Evolutionary conservation across 306 rosid genomes (phyloP), one percentile per base, ranked within the genome.

Genomic region (Castanopsis chinensis): DNA sequence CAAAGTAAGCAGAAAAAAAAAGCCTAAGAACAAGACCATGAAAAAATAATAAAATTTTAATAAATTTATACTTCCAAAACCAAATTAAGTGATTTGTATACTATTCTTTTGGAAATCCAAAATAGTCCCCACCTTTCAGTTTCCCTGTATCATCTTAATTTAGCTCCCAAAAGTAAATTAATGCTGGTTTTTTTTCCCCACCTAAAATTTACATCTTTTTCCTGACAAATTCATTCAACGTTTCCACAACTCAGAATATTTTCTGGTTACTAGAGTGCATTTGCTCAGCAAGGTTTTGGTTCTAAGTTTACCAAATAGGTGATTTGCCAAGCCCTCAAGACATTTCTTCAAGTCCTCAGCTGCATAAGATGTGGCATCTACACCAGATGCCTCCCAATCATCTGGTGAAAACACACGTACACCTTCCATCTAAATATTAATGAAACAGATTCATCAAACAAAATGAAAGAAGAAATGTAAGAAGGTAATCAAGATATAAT

Each of bases 291-390:
- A 65, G 20, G 71, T 65, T 32, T 65, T 20, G 4, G 7, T 56
- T 20, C 55, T 54, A 61, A 73, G 76, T 65, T 77, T 93, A 96
- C 99, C 99, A 93, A 96, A 96, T 85, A 93, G 80, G 83, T 89
- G 93, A 69, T 88, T 77, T 37, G 98, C 99, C 85, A 96, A 88
- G 81, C 99, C 99, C 97, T 91, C 99, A 79, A 96, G 94, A 76
- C 99, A 90, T 78, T 88, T 88, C 92, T 96, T 96, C 73, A 96
- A 87, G 86, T 96, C 98, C 67, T 78, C 88, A 69, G 97, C 97
- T 12, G 90, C 86, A 89, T 84, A 89, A 83, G 96, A 82, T 75
- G 97, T 91, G 78, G 85, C 93, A 83, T 93, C 98, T 80, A 83
- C 81, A 54, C 91, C 92, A 54, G 92, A 90, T 77, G 89, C 86